Evolutionary conservation across 208 protist species (phyloP), one percentile per base, ranked within the genome.

Genomic region (Leptomonas pyrrhocoris): DNA sequence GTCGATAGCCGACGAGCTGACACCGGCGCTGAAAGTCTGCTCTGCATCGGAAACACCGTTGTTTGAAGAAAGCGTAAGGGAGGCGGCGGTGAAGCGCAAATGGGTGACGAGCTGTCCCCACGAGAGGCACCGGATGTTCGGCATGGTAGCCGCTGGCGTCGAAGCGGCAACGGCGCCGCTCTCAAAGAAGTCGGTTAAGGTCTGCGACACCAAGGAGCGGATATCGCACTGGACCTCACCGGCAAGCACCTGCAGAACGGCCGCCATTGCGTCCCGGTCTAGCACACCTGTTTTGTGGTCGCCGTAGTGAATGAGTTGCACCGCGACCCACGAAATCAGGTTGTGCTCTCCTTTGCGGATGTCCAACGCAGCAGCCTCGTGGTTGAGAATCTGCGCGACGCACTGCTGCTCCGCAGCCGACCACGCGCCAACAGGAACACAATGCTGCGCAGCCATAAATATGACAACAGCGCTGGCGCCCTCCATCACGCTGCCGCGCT

Each of bases 401-500:
- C 40, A 42, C 3, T 18, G 12, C 58, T 45, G 57, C 31, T 77
- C 72, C 40, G 18, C 23, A 2, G 38, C 42, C 6, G 64, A 56
- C 72, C 72, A 77, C 53, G 36, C 63, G 11, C 72, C 65, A 2
- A 67, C 60, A 1, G 63, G 30, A 2, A 57, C n/a, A 23, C 21
- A 15, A 16, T 54, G 54, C 58, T 72, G 72, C 25, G 42, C 56
- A 6, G 62, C 62, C 34, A 62, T 50, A 18, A 77, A 72, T 1
- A 83, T 43, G 0, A 79, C 30, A 23, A 72, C 42, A 16, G 77
- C 71, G 23, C 69, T 70, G 23, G 61, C 65, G 18, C 59, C 60
- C 25, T 75, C 77, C 60, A 72, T 51, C 50, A 81, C 64, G 36
- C 71, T 76, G 38, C 69, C 77, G 13, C 77, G 77, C 55, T 81